phyloP scores from a whole-genome alignment of 2,329 filamentous ascomycete genomes.

The Cucurbitaria berberidis region DNA sequence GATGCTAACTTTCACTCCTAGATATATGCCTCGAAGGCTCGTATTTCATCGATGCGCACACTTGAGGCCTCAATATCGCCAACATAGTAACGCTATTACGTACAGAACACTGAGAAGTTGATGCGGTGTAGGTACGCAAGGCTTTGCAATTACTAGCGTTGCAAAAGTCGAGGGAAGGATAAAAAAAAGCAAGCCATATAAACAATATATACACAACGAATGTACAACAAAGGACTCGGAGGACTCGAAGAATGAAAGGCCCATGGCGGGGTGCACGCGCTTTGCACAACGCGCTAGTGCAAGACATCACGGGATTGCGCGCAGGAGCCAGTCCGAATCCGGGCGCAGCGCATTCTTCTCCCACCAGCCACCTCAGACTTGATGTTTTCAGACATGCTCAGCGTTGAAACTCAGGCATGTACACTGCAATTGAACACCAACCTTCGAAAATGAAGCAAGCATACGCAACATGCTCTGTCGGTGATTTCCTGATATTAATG shows the following conservation, averaged over 20 bases:
- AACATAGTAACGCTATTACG: conserved; percentile 3
- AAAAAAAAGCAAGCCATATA: background rate
- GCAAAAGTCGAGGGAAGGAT: too few species aligned
- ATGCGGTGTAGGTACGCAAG: background rate
- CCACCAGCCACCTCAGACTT: background rate
- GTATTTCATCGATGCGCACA: background rate
- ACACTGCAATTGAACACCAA: background rate
- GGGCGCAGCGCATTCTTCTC: background rate
- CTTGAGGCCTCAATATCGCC: conserved; percentile 2
- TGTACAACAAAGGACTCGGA: background rate
- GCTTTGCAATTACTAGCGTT: background rate
- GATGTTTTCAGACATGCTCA: background rate
- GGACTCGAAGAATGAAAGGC: conserved; percentile 8
- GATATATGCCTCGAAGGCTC: background rate
- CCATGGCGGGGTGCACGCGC: conserved; percentile 16
- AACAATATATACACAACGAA: background rate
- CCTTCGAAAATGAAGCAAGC: background rate
- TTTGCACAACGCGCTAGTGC: conserved; percentile 32
- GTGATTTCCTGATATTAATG: background rate
- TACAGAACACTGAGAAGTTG: background rate
- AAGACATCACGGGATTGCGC: conserved; percentile 36
- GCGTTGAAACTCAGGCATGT: background rate
- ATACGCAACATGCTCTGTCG: background rate
- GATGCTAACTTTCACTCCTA: background rate
- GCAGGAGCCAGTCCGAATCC: conserved; percentile 1